Evolutionary conservation across 2,329 filamentous ascomycete species (phyloP), one percentile per base, ranked within the genome.

Genomic region (Calonectria fujianensis): DNA sequence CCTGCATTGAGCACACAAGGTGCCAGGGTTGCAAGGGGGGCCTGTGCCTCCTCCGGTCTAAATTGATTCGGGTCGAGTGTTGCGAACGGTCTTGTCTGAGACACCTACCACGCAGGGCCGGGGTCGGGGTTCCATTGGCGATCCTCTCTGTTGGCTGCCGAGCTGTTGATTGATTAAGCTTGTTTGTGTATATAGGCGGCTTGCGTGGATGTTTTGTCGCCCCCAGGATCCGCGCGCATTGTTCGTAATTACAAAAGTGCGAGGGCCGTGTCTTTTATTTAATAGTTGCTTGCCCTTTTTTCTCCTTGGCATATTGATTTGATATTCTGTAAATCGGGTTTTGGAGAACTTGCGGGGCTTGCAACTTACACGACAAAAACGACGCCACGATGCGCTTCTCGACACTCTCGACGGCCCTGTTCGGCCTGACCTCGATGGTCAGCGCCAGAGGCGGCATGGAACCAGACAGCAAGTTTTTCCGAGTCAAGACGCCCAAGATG

Each of bases 351-450:
- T 16, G 13, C 48, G 35, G 2, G 10, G 13, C 4, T 29, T 16
- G n/a, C 48, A 27, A 41, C 29, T 37, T 65, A 24, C 24, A 54
- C 27, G 51, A 32, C 20, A 27, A 20, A 18, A 6, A 7, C 14
- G 27, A 45, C 29, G 32, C 63, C 45, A 73, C 5, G 18, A 81
- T 81, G 80, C 73, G 75, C 31, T 77, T 80, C 65, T 80, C 72
- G 18, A 71, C 59, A 35, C 18, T 80, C 64, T 75, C 75, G 7
- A 54, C 73, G 31, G 69, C 72, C 41, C 48, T 80, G 31, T 35
- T 80, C n/a, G 72, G 79, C 65, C 50, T 81, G 24, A 50, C 73
- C 24, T 52, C 73, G 31, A 74, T 74, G 18, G 76, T 63, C 48
- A 70, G 65, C 52, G 80, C 75, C 65, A 69, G 79, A 39, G 67